These are phyloP conservation scores for Lactarius vividus DNA, from an alignment of 768 basidiomycete genomes.

Conservation along the genomic window DNA sequence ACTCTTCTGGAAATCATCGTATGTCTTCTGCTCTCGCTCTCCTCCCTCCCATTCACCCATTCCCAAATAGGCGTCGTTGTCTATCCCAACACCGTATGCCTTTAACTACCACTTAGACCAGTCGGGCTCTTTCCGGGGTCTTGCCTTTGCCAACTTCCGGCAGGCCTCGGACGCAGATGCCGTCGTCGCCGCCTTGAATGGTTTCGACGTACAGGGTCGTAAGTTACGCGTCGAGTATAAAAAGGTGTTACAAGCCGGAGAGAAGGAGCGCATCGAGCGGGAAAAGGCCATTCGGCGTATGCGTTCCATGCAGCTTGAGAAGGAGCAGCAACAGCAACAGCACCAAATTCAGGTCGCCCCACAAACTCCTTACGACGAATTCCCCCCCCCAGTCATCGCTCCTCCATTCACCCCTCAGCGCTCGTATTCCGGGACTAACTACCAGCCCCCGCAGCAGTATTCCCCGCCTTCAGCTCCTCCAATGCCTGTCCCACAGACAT, in stretches of 20 bases:
- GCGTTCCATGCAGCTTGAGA: constrained; percentile 95
- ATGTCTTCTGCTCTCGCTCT: constrained; percentile 37
- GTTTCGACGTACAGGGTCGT: constrained; percentile 93
- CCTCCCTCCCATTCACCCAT: constrained; percentile 2
- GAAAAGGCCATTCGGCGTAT: constrained; percentile 98
- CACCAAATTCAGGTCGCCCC: constrained; percentile 34
- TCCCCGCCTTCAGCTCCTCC: constrained; percentile 54
- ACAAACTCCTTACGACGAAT: constrained; percentile 60
- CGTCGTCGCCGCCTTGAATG: constrained; percentile 93
- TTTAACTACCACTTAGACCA: constrained; percentile 99
- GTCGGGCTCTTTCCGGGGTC: constrained; percentile 91
- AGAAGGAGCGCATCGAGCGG: constrained; percentile 97
- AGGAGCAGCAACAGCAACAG: constrained; percentile 55
- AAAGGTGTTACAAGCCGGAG: constrained; percentile 97
- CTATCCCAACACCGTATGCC: constrained; percentile 95
- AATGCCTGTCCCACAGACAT: constrained; percentile 42
- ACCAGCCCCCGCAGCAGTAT: constrained; percentile 59
- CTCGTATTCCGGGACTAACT: constrained; percentile 63
- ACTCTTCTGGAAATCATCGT: constrained; percentile 96
- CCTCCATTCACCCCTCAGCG: constrained; percentile 67
- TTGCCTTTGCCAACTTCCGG: constrained; percentile 98
- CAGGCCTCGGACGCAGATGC: constrained; percentile 89
- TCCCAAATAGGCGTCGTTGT: constrained; percentile 68
- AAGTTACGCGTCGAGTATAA: constrained; percentile 99
- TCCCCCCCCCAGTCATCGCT: constrained; percentile 54